Conservation (phyloP, 495 filamentous ascomycete species). For the Xylaria intraflava region DNA sequence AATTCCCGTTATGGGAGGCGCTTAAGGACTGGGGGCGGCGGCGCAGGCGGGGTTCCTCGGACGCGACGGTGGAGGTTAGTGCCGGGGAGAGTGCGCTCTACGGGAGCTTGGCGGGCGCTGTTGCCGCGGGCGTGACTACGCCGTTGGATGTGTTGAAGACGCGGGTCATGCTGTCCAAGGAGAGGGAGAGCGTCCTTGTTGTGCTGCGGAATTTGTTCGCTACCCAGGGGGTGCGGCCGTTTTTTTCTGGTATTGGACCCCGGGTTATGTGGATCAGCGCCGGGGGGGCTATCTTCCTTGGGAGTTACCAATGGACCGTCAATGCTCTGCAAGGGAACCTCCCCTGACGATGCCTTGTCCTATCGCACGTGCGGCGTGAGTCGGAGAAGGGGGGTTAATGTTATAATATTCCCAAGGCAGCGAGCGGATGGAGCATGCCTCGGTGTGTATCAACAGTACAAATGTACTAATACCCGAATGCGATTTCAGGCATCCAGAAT, state of each 20-base stretch:
- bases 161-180: slow-evolving; percentile 77
- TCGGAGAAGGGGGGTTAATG: neutral
- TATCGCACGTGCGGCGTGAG: slow-evolving; percentile 1
- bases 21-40: slow-evolving; percentile 58
- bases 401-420: slow-evolving; percentile 1
- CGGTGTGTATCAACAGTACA: slow-evolving; percentile 8
- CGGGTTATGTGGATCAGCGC: slow-evolving; percentile 89
- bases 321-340: slow-evolving; percentile 55
- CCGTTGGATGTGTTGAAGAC: slow-evolving; percentile 97
- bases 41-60: slow-evolving; percentile 33
- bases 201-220: slow-evolving; percentile 61
- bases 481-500: slow-evolving; percentile 4
- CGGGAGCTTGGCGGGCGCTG: slow-evolving; percentile 73
- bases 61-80: slow-evolving; percentile 49
- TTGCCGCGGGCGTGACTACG: slow-evolving; percentile 85
- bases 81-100: slow-evolving; percentile 79
- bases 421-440: neutral
- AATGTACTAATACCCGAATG: neutral
- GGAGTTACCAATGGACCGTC: slow-evolving; percentile 87
- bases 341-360: slow-evolving; percentile 9
- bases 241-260: slow-evolving; percentile 85
- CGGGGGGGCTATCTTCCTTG: slow-evolving; percentile 91
- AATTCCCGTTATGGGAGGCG: slow-evolving; percentile 95
- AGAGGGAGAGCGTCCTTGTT: slow-evolving; percentile 48
- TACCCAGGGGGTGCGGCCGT: slow-evolving; percentile 65